Conservation (phyloP, 2,329 filamentous ascomycete genomes). For the Pseudogymnoascus destructans region DNA sequence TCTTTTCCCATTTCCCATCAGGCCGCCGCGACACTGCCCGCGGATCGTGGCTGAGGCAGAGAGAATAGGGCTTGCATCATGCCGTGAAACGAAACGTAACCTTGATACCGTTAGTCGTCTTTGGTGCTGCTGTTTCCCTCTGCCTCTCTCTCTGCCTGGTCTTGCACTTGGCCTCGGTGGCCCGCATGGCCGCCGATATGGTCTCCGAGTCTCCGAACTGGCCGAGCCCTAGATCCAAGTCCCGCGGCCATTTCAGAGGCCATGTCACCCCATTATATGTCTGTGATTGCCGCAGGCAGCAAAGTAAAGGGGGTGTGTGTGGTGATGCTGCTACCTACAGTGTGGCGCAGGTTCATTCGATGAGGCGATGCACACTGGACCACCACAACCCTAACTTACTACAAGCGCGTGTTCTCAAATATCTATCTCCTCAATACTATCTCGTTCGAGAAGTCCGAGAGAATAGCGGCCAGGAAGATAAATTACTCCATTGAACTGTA, state of each 20-base stretch:
- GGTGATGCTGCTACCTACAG: background rate
- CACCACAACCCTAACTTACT: background rate
- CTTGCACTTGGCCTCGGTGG: background rate
- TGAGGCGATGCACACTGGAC: background rate
- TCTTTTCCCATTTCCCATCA: background rate
- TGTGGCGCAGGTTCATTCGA: background rate
- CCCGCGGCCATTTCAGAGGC: background rate
- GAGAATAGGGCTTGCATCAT: background rate
- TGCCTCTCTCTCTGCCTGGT: background rate
- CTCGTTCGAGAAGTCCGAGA: background rate
- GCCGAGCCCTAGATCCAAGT: background rate
- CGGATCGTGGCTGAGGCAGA: background rate
- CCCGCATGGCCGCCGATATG: background rate
- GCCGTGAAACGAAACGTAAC: background rate
- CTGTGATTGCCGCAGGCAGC: background rate
- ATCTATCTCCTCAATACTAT: background rate
- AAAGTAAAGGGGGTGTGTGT: background rate
- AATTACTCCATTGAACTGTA: background rate
- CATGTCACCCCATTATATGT: background rate
- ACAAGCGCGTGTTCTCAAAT: background rate
- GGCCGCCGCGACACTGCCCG: background rate
- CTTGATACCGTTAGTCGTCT: background rate
- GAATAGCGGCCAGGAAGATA: background rate
- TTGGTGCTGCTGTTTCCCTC: background rate
- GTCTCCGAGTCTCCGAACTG: background rate